phyloP scores from a whole-genome alignment of 768 basidiomycete genomes.

The Kondoa malvinella region DNA sequence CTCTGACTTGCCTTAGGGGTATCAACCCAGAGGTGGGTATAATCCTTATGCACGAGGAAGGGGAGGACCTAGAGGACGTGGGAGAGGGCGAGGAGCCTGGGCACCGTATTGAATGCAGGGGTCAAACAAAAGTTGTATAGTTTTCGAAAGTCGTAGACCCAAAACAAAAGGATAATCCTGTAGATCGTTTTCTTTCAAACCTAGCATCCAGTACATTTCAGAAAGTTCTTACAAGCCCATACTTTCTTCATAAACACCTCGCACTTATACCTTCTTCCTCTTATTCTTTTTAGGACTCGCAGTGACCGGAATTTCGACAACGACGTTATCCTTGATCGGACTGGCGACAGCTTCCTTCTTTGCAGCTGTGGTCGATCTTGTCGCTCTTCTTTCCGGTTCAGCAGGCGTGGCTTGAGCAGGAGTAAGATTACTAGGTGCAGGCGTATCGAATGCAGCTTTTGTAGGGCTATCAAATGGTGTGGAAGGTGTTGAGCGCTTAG shows the following conservation, averaged over 20 bases:
- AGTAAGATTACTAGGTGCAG: not conserved
- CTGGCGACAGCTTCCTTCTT: not conserved
- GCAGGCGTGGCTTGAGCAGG: not conserved
- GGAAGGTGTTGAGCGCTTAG: too few species aligned
- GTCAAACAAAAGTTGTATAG: too few species aligned
- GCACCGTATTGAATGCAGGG: too few species aligned
- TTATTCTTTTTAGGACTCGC: not conserved
- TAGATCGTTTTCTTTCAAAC: too few species aligned
- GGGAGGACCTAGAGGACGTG: constrained; percentile 13
- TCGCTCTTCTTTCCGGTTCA: not conserved
- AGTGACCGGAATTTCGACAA: not conserved
- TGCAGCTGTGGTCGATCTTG: not conserved
- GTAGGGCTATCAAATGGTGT: too few species aligned
- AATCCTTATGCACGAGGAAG: constrained; percentile 11
- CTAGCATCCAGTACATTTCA: too few species aligned
- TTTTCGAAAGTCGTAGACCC: too few species aligned
- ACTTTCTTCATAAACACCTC: not conserved
- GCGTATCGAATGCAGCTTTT: not conserved
- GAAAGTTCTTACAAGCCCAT: too few species aligned
- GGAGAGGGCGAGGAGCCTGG: constrained; percentile 10
- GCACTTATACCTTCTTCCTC: not conserved
- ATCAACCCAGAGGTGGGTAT: constrained; percentile 19
- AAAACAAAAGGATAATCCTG: too few species aligned
- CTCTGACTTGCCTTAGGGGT: not conserved
- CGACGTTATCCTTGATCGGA: not conserved